Base-by-base conservation (phyloP, 2,329 filamentous ascomycete genomes). In the Zopfia rhizophila region DNA sequence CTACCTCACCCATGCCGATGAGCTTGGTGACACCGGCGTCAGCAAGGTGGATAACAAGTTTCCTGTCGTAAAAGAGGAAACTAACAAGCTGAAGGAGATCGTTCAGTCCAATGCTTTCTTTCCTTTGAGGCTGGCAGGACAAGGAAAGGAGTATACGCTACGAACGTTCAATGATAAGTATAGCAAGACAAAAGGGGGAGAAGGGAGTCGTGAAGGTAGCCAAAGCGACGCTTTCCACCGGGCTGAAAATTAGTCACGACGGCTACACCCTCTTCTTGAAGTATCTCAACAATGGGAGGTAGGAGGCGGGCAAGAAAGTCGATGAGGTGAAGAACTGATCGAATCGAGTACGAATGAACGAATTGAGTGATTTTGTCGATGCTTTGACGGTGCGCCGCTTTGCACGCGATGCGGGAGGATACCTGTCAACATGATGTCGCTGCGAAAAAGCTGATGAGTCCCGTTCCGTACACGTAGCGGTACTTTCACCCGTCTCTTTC, bases 1-100 rank as follows among this genome's bases (percentile, higher is more conserved):
- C 1, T 97, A 97, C 74, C 82, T 96, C 56, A 79, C 84, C 70
- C 90, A 87, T 72, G 92, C 86, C 65, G 94, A 97, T 70, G 72
- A 68, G 60, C 61, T 73, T 14, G 71, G 67, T 53, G 71, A 74
- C 56, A 58, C 48, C 10, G 62, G 65, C 16, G 67, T 74, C 39
- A 59, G 55, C 22, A 68, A 68, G 29, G 55, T 74, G 32, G 72
- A 74, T 50, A 47, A 60, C 24, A 59, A 58, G 35, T 68, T 74
- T 35, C 72, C 72, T 39, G 72, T 73, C 30, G 76, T 80, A 53
- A 79, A 78, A 68, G 74, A 79, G 55, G 73, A 79, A 53, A 79
- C 77, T 1, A 53, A 60, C 45, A 77, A 73, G 54, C 60, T 74
- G 39, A 70, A 67, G 60, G 60, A 65, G 46, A 60, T 44, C 10